These are phyloP conservation scores for Periglandula ipomoeae DNA, from an alignment of 2,329 filamentous ascomycete genomes.

Conservation along the genomic window DNA sequence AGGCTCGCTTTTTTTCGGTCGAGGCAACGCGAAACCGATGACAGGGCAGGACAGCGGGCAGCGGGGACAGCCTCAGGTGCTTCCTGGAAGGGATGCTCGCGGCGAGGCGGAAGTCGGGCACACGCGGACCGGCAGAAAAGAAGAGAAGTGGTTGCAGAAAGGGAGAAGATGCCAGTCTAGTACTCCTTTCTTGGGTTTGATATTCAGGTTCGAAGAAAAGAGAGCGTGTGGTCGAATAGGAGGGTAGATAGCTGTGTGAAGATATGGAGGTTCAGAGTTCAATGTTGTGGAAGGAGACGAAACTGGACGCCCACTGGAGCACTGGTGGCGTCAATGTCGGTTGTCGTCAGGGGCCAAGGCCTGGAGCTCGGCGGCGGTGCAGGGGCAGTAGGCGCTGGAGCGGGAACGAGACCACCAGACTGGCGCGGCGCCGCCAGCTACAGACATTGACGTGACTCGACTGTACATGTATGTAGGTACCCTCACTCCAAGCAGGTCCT, in stretches of 20 bases:
- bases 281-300: slow-evolving; percentile 1
- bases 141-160: not conserved
- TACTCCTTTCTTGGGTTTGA: not conserved
- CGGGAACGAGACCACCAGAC: not conserved
- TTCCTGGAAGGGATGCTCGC: not conserved
- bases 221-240: not conserved
- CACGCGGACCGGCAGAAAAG: not conserved
- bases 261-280: slow-evolving; percentile 2
- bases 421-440: too few relatives aligned
- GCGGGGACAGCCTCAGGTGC: not conserved
- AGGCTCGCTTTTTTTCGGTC: not conserved
- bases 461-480: too few relatives aligned
- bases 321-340: too few relatives aligned
- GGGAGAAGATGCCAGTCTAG: not conserved
- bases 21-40: slow-evolving; percentile 1
- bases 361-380: too few relatives aligned
- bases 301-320: too few relatives aligned
- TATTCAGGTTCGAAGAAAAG: not conserved
- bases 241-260: not conserved
- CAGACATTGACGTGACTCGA: too few relatives aligned
- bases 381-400: not conserved
- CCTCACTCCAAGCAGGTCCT: too few relatives aligned
- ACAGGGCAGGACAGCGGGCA: not conserved
- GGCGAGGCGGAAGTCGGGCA: too few relatives aligned
- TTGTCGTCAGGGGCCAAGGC: too few relatives aligned